Conservation (phyloP, 306 rosid genomes). For the Cucurbita pepo region DNA sequence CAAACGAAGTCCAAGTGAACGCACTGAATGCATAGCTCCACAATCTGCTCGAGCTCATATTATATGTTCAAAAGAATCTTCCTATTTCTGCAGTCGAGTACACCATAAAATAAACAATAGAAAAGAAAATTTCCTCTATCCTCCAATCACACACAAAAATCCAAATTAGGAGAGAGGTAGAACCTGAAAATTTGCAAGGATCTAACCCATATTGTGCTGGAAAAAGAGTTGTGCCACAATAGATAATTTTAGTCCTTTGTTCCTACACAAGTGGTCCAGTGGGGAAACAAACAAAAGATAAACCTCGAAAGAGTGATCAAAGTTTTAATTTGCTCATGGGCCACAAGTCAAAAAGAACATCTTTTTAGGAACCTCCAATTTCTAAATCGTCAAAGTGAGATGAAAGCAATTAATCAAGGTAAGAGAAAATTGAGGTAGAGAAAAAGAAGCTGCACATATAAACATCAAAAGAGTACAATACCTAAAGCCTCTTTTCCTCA, state of each 20-base stretch:
- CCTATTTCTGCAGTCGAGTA: neutral
- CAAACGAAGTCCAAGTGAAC: neutral
- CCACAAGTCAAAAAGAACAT: neutral
- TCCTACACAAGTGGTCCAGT: neutral
- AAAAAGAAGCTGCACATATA: neutral
- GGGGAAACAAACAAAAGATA: neutral
- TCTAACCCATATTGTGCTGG: neutral
- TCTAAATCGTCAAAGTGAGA: neutral
- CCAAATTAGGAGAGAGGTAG: conserved; percentile 1
- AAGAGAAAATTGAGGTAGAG: neutral
- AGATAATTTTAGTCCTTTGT: neutral
- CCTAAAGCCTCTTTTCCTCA: conserved; percentile 1
- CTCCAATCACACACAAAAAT: neutral
- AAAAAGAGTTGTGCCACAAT: neutral
- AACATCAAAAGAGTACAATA: neutral
- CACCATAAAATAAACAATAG: neutral
- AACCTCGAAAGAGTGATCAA: neutral
- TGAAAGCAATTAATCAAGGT: neutral
- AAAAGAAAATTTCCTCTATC: neutral
- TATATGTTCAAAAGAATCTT: neutral
- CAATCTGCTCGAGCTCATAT: neutral
- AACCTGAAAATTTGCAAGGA: neutral
- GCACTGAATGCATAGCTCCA: neutral
- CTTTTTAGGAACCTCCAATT: neutral
- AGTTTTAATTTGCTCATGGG: neutral